Conservation (phyloP, 83 land plant genomes). For the Thuja plicata region DNA sequence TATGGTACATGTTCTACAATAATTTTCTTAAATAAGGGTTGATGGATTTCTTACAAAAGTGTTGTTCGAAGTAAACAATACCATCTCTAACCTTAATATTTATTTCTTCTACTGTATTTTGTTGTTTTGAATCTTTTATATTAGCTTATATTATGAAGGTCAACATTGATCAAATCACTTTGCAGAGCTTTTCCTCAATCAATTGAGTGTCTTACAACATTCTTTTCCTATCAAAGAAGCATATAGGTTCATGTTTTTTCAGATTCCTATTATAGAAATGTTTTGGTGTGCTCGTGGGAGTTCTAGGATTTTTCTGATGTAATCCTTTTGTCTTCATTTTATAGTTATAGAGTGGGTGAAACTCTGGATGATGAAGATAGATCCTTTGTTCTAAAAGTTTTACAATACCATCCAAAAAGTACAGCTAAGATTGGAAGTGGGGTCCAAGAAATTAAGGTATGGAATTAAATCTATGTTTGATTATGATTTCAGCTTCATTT, state of each 20-base stretch:
- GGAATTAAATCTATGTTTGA: background rate
- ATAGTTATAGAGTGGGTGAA: slow-evolving; percentile 1
- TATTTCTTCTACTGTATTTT: background rate
- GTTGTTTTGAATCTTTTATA: background rate
- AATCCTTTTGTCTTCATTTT: background rate
- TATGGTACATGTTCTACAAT: background rate
- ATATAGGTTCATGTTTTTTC: background rate
- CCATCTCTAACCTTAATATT: background rate
- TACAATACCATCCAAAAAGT: slow-evolving; percentile 46
- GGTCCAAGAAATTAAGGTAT: slow-evolving; percentile 42
- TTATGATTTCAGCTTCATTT: background rate
- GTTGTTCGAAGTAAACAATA: background rate
- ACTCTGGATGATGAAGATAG: slow-evolving; percentile 29
- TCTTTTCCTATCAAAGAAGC: background rate
- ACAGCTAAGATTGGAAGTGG: slow-evolving; percentile 46
- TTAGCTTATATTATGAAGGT: background rate
- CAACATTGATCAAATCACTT: background rate
- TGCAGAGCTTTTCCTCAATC: background rate
- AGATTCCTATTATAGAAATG: background rate
- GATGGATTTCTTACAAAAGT: background rate
- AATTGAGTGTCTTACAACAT: background rate
- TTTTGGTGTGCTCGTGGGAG: background rate
- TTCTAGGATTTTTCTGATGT: background rate
- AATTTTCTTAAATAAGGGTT: background rate
- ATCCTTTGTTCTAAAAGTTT: slow-evolving; percentile 25